These are phyloP conservation scores for Hypoxylon rubiginosum DNA, from an alignment of 2,329 filamentous ascomycete species.

Conservation along the genomic window DNA sequence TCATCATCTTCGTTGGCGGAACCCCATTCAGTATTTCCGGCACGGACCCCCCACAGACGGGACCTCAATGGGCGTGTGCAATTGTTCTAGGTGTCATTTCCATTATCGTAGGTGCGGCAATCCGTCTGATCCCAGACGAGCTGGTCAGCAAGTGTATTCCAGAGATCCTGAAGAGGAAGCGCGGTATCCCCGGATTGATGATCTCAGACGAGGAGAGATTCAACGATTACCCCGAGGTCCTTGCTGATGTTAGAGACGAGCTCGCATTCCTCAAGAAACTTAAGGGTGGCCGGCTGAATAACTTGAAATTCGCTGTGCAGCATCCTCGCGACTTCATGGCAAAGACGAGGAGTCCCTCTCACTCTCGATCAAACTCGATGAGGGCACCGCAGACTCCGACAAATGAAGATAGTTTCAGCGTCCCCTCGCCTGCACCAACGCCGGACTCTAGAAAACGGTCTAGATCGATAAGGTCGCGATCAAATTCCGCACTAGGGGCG, in stretches of 20 bases:
- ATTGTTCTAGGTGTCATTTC: slow-evolving; percentile 87
- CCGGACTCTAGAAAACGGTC: slow-evolving; percentile 75
- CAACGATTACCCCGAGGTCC: slow-evolving; percentile 76
- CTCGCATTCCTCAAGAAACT: slow-evolving; percentile 83
- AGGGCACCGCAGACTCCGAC: slow-evolving; percentile 73
- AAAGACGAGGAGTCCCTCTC: slow-evolving; percentile 73
- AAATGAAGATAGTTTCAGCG: slow-evolving; percentile 65
- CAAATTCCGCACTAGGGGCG: slow-evolving; percentile 79
- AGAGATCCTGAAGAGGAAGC: slow-evolving; percentile 64
- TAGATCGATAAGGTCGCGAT: slow-evolving; percentile 74
- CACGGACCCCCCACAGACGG: slow-evolving; percentile 67
- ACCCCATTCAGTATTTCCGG: slow-evolving; percentile 79
- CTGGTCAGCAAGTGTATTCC: slow-evolving; percentile 68
- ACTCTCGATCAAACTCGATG: slow-evolving; percentile 74
- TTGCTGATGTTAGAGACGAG: slow-evolving; percentile 83
- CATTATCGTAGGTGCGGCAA: slow-evolving; percentile 83
- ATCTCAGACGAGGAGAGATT: slow-evolving; percentile 77
- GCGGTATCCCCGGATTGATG: slow-evolving; percentile 66
- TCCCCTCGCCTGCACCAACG: slow-evolving; percentile 64
- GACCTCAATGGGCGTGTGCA: slow-evolving; percentile 88
- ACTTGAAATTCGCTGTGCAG: slow-evolving; percentile 81
- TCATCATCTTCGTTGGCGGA: slow-evolving; percentile 91
- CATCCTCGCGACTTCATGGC: slow-evolving; percentile 78
- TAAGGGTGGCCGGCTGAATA: slow-evolving; percentile 85
- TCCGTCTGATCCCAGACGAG: slow-evolving; percentile 86